Conservation (phyloP, 106 monocot species). For the Phalaenopsis equestris region DNA sequence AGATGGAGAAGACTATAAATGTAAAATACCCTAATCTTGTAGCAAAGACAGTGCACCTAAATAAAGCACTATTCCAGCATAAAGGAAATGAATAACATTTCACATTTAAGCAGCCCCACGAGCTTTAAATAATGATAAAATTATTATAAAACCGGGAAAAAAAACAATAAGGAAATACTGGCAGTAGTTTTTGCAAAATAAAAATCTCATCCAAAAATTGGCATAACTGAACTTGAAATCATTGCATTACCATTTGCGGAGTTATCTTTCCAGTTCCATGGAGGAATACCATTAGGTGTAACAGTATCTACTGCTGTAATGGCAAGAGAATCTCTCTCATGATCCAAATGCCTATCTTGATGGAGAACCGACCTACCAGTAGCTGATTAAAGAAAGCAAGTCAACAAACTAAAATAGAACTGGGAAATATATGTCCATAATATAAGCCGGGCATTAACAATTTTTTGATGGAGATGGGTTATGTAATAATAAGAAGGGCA, state of each 20-base stretch:
- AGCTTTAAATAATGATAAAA: background rate
- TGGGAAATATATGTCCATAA: background rate
- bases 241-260: conserved; percentile 53
- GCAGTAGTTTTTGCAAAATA: background rate
- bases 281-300: conserved; percentile 59
- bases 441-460: background rate
- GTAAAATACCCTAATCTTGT: background rate
- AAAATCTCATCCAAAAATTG: background rate
- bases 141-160: background rate
- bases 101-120: background rate
- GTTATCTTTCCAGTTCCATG: conserved; percentile 95
- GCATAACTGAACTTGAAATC: background rate
- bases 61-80: background rate
- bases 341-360: conserved; percentile 70
- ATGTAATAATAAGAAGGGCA: background rate
- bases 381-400: conserved; percentile 28
- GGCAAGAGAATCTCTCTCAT: conserved; percentile 70
- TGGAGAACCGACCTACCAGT: conserved; percentile 65
- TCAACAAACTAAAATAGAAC: conserved; percentile 1
- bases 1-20: background rate
- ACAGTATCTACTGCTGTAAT: conserved; percentile 81
- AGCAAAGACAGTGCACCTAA: background rate
- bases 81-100: background rate
- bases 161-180: background rate
- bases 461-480: too few relatives aligned